A percentile compares a stretch with the other conserved stretches of the same genome.
Evolutionary conservation across 1,139 yeast species (phyloP).

Genomic region (Taiozyma sp.): DNA sequence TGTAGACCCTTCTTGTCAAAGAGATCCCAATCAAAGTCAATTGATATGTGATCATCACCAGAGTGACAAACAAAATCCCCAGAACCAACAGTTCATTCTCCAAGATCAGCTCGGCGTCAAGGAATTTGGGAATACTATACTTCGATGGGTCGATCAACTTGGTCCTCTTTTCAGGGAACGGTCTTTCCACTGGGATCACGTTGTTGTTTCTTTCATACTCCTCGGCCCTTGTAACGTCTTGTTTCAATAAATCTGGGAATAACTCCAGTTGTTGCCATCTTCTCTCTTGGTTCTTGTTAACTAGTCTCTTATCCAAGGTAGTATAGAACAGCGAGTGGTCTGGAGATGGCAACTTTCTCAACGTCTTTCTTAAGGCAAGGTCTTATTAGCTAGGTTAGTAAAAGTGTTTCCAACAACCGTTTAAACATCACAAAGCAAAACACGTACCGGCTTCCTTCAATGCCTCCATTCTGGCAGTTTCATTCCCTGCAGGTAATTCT

Average conservation of each 20-base stretch:
- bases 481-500: constrained; percentile 38
- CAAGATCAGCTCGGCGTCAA: constrained; percentile 20
- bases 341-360: constrained; percentile 69
- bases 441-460: constrained; percentile 45
- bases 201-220: constrained; percentile 56
- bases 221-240: constrained; percentile 32
- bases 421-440: too few relatives aligned
- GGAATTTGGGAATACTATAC: constrained; percentile 11
- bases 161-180: constrained; percentile 28
- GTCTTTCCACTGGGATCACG: constrained; percentile 31
- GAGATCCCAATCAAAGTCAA: neutral
- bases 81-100: constrained; percentile 21
- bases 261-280: constrained; percentile 22
- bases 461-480: constrained; percentile 26
- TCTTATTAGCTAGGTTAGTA: constrained; percentile 5
- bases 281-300: constrained; percentile 16
- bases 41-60: constrained; percentile 2
- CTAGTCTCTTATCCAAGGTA: constrained; percentile 19
- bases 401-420: too few relatives aligned
- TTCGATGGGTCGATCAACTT: constrained; percentile 17
- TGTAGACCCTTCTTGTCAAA: neutral
- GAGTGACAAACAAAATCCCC: constrained; percentile 11
- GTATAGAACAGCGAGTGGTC: constrained; percentile 52
- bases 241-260: constrained; percentile 27
- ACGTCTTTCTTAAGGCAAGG: constrained; percentile 35